Conservation (phyloP, 1,284 basidiomycete species). For the Cerrena zonata region DNA sequence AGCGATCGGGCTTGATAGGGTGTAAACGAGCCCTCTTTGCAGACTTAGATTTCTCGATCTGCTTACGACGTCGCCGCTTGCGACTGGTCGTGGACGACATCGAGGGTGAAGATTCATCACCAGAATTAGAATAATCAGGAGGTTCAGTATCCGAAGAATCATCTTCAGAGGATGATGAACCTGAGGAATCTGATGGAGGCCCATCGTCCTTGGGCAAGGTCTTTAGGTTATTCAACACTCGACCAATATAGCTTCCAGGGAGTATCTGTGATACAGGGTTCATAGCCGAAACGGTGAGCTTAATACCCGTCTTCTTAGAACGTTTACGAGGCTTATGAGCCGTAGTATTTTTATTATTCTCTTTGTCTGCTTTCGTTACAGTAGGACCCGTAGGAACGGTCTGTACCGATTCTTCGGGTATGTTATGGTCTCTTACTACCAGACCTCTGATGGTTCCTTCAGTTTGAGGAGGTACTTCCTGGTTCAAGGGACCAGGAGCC, state of each 20-base stretch:
- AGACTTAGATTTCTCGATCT: no score
- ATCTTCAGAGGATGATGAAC: neutral
- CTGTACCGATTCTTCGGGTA: neutral
- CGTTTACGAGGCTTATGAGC: neutral
- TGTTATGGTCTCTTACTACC: neutral
- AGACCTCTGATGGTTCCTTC: no score
- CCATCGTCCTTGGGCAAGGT: neutral
- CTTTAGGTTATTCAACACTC: neutral
- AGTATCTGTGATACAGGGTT: neutral
- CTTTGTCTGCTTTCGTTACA: neutral
- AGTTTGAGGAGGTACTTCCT: neutral
- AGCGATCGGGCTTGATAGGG: slow-evolving; percentile 14
- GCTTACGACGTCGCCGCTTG: no score
- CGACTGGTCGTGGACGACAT: neutral
- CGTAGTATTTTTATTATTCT: neutral
- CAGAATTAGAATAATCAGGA: neutral
- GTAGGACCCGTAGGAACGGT: no score
- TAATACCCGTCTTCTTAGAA: neutral
- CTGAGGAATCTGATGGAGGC: neutral
- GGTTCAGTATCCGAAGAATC: neutral
- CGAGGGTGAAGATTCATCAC: neutral
- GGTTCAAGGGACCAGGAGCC: neutral
- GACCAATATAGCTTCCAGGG: neutral
- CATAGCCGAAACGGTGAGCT: neutral
- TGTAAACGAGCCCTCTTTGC: no score